Evolutionary conservation across 2,329 filamentous ascomycete species (phyloP).

Genomic region (Colletotrichum viniferum): DNA sequence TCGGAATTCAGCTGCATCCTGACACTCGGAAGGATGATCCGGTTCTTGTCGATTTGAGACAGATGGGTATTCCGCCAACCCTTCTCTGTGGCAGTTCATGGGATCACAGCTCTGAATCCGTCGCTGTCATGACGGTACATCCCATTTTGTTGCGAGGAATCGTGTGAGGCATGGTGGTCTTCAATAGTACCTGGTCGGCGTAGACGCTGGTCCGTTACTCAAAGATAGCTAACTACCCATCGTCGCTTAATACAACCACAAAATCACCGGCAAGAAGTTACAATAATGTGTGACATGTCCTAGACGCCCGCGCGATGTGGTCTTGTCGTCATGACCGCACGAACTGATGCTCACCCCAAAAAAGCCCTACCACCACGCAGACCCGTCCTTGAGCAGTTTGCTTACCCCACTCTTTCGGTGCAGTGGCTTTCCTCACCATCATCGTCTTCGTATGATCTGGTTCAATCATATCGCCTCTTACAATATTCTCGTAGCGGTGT

Average conservation of each 20-base stretch:
- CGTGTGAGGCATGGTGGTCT: neutral
- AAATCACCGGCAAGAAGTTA: neutral
- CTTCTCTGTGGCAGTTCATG: neutral
- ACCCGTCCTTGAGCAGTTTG: neutral
- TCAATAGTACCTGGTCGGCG: neutral
- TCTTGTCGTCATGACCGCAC: neutral
- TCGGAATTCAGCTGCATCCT: neutral
- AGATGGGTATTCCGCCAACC: neutral
- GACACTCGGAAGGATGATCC: neutral
- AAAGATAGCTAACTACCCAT: neutral
- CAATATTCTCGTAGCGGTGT: neutral
- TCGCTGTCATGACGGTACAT: neutral
- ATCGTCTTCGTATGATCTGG: neutral
- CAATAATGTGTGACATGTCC: neutral
- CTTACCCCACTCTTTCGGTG: neutral
- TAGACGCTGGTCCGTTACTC: neutral
- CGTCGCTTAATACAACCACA: neutral
- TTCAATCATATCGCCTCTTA: neutral
- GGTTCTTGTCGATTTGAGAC: neutral
- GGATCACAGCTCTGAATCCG: neutral
- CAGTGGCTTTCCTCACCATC: neutral
- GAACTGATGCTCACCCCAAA: neutral
- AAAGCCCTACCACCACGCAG: neutral
- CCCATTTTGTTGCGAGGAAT: neutral
- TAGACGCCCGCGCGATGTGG: neutral